These are phyloP conservation scores for Prasinococcaceae sp. DNA, from an alignment of 139 green algal species.

Conservation along the genomic window DNA sequence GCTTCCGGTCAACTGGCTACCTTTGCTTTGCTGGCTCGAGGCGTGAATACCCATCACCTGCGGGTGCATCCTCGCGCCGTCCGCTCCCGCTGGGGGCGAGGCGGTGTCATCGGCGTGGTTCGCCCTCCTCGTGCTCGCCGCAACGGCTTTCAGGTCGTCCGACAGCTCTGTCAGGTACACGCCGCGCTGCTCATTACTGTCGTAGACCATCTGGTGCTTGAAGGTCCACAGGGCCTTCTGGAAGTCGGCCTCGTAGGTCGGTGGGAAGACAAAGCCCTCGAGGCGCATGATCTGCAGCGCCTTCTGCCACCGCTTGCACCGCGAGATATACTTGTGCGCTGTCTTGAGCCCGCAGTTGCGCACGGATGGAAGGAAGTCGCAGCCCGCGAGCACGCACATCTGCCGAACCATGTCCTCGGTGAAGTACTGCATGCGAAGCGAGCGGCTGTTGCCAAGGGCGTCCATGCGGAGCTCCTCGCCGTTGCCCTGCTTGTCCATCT, in stretches of 20 bases:
- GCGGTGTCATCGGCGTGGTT: too few species aligned
- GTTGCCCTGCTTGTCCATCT: conserved; percentile 72
- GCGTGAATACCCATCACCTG: too few species aligned
- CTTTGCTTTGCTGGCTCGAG: too few species aligned
- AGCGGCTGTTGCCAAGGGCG: conserved; percentile 5
- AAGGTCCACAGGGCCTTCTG: conserved; percentile 82
- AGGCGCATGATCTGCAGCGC: conserved; percentile 59
- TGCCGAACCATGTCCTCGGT: conserved; percentile 73
- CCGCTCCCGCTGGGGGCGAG: too few species aligned
- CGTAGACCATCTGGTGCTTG: conserved; percentile 76
- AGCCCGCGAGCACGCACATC: conserved; percentile 92
- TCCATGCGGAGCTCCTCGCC: conserved; percentile 43
- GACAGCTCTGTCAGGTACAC: conserved; percentile 53
- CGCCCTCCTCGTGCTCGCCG: too few species aligned
- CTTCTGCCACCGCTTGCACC: conserved; percentile 47
- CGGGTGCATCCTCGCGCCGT: too few species aligned
- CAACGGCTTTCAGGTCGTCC: conserved; percentile 18
- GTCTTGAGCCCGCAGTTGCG: conserved; percentile 78
- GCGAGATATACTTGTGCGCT: conserved; percentile 58
- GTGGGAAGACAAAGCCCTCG: conserved; percentile 49
- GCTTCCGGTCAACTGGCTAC: too few species aligned
- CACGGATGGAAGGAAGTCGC: conserved; percentile 76
- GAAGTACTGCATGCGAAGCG: conserved; percentile 37
- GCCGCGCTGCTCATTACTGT: conserved; percentile 20
- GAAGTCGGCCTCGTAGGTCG: conserved; percentile 63